Conservation (phyloP, 495 filamentous ascomycete genomes). For the Tetracladium marchalianum region DNA sequence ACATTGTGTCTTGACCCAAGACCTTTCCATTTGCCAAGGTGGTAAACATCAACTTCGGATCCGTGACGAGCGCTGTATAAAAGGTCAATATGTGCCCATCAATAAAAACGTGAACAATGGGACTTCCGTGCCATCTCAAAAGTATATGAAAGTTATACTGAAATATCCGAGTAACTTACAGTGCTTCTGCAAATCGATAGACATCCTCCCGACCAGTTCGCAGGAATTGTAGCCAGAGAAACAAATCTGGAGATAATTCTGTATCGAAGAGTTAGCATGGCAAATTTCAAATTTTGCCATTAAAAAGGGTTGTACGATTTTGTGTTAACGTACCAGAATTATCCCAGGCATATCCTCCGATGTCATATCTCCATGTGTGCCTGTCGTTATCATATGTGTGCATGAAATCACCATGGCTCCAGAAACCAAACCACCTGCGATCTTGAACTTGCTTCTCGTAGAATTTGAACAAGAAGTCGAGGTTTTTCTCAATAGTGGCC, state of each 20-base stretch:
- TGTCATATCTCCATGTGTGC: slow-evolving; percentile 41
- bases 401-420: slow-evolving; percentile 40
- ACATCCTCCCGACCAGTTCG: slow-evolving; percentile 34
- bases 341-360: slow-evolving; percentile 45
- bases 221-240: slow-evolving; percentile 42
- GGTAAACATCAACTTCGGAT: slow-evolving; percentile 41
- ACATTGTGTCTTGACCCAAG: slow-evolving; percentile 43
- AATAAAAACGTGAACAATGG: too few relatives aligned
- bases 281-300: too few relatives aligned
- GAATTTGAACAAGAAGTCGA: slow-evolving; percentile 34
- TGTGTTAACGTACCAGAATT: slow-evolving; percentile 24
- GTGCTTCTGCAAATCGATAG: slow-evolving; percentile 36
- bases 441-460: slow-evolving; percentile 36
- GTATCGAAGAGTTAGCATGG: too few relatives aligned
- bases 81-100: too few relatives aligned
- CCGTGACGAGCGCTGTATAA: slow-evolving; percentile 28
- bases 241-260: slow-evolving; percentile 41
- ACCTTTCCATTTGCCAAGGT: slow-evolving; percentile 34
- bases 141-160: too few relatives aligned
- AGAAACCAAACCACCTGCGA: slow-evolving; percentile 41
- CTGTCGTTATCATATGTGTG: slow-evolving; percentile 40
- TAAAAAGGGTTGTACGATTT: too few relatives aligned
- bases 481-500: slow-evolving; percentile 25
- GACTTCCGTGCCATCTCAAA: too few relatives aligned
- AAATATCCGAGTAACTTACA: slow-evolving; percentile 11